A percentile compares a stretch with the other conserved stretches of the same genome.
Conservation (phyloP, 2,329 filamentous ascomycete species). For the Dactylonectria macrodidyma region DNA sequence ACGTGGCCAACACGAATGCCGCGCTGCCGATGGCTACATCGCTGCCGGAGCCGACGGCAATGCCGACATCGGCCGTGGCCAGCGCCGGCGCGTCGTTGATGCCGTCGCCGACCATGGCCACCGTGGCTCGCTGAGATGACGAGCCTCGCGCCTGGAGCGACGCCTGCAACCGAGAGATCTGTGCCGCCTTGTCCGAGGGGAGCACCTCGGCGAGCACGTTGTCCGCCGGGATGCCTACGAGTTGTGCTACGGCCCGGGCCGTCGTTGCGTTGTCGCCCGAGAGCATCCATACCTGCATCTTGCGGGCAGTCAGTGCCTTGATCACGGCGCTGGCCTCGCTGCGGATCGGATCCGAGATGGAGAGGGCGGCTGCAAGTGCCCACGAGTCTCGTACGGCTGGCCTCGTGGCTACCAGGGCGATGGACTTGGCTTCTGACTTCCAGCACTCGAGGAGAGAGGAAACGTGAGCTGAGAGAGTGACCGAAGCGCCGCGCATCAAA, state of each 20-base stretch:
- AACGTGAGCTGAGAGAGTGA: slow-evolving; percentile 56
- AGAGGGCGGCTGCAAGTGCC: slow-evolving; percentile 75
- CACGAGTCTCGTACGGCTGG: slow-evolving; percentile 51
- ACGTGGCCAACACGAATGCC: slow-evolving; percentile 85
- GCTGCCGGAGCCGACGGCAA: slow-evolving; percentile 86
- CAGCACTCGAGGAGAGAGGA: slow-evolving; percentile 63
- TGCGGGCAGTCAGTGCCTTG: slow-evolving; percentile 72
- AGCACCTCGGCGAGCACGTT: slow-evolving; percentile 92
- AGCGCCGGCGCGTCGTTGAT: slow-evolving; percentile 92
- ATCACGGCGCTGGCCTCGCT: slow-evolving; percentile 79
- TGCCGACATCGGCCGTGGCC: slow-evolving; percentile 84
- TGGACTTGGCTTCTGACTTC: slow-evolving; percentile 75
- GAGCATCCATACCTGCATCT: slow-evolving; percentile 89
- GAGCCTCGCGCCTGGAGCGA: slow-evolving; percentile 58
- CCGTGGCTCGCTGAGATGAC: slow-evolving; percentile 61
- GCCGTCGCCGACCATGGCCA: slow-evolving; percentile 91
- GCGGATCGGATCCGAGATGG: slow-evolving; percentile 86
- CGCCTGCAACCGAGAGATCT: slow-evolving; percentile 75
- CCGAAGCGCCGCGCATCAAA: slow-evolving; percentile 70
- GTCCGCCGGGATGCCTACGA: slow-evolving; percentile 79
- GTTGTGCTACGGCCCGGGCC: slow-evolving; percentile 81
- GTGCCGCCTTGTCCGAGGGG: slow-evolving; percentile 84
- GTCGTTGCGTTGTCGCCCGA: slow-evolving; percentile 93
- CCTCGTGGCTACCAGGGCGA: slow-evolving; percentile 71
- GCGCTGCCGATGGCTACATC: slow-evolving; percentile 88